Evolutionary conservation across 768 basidiomycete genomes (phyloP), one percentile per base, ranked within the genome.

Genomic region (Hericium erinaceus): DNA sequence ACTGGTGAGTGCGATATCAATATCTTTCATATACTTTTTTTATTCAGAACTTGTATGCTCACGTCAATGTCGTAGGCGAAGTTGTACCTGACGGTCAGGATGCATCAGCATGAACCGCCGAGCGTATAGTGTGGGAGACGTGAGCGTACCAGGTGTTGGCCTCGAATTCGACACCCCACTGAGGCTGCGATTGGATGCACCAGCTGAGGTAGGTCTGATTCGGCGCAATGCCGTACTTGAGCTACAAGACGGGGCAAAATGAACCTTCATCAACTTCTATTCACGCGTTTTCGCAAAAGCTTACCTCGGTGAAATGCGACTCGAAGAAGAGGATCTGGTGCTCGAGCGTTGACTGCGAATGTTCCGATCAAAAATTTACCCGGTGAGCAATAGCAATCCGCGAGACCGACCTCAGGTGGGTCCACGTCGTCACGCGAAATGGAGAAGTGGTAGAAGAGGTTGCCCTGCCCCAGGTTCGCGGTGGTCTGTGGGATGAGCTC

Each of bases 31-130:
- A 15, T 46, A n/a, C n/a, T n/a, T n/a, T n/a, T 37, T 16, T 46
- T 26, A 26, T 26, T 39, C 5, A 39, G 53, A 38, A n/a, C 3
- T 20, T 22, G 44, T 15, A 20, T 0, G 72, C 80, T 58, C 54
- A 79, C 80, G 64, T 84, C 71, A 64, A 83, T 83, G 60, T 84
- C 82, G 62, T 84, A 84, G 33, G 81, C 82, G 61, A 85, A 83
- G 73, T 84, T 84, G 71, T 76, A 46, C 44, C 44, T 46, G 44
- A 46, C n/a, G 33, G 33, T 7, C 1, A 6, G 33, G 8, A 33
- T 33, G 33, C 33, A 33, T 18, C 44, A 46, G 44, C 7, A 46
- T 26, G 26, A 26, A 26, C 26, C 26, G 26, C 26, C 26, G 26
- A 26, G 26, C 26, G 3, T 46, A 8, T 8, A 33, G 9, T 33